Percentiles rank a stretch among this genome's conserved stretches.
Evolutionary conservation across 176 grass and related monocot species (phyloP).

Genomic region (Secale cereale): DNA sequence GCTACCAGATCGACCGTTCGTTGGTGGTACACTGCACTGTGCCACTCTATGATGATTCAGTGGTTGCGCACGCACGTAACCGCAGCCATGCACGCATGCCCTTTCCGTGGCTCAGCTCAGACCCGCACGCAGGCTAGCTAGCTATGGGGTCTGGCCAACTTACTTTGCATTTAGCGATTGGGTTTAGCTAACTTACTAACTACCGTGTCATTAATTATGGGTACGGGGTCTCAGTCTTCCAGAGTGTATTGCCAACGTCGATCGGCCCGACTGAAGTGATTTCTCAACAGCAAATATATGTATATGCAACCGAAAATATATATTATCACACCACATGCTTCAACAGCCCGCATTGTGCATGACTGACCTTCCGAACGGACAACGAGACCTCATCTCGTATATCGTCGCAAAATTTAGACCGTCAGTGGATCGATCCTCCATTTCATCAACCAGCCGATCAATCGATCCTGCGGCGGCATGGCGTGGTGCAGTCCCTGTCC

Average conservation of each 20-base stretch:
- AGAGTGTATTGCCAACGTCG: too few species aligned
- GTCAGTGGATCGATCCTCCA: too few species aligned
- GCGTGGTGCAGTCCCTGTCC: too few species aligned
- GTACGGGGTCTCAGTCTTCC: background rate
- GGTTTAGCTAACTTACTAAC: too few species aligned
- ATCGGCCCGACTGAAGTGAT: background rate
- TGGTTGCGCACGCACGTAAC: constrained; percentile 3
- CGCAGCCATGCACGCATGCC: background rate
- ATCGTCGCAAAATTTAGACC: background rate
- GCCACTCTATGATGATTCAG: background rate
- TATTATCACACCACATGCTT: background rate
- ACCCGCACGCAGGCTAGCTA: background rate
- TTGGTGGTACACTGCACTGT: background rate
- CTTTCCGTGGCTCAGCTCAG: background rate
- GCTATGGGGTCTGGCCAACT: too few species aligned
- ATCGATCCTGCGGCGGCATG: too few species aligned
- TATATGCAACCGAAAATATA: background rate
- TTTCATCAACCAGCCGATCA: too few species aligned
- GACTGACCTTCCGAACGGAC: too few species aligned
- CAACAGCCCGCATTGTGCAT: background rate
- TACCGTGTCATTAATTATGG: background rate
- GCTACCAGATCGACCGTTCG: background rate
- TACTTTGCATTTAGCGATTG: too few species aligned
- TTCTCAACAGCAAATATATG: background rate
- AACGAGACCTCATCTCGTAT: background rate